Conservation (phyloP, 2,329 filamentous ascomycete species). For the Ceratocystis huliohia region DNA sequence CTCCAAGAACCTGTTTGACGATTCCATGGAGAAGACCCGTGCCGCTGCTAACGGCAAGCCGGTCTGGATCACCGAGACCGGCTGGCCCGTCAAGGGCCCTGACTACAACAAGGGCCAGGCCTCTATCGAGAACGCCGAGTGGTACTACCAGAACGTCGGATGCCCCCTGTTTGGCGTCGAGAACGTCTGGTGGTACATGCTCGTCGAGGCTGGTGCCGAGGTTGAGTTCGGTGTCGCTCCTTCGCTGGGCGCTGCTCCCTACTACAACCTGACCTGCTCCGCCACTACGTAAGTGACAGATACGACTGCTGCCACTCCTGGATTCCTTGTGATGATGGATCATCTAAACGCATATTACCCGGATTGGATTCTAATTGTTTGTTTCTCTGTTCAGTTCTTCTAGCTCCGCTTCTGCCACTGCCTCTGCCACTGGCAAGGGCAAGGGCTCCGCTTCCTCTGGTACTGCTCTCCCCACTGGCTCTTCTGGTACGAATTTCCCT, state of each 20-base stretch:
- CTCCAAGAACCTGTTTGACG: slow-evolving; percentile 54
- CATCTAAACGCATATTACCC: background rate
- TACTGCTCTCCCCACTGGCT: slow-evolving; percentile 11
- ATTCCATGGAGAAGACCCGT: slow-evolving; percentile 49
- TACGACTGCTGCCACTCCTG: slow-evolving; percentile 10
- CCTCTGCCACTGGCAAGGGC: background rate
- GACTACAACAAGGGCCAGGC: slow-evolving; percentile 50
- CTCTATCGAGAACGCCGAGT: slow-evolving; percentile 54
- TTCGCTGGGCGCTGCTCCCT: slow-evolving; percentile 40
- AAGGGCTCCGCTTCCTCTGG: slow-evolving; percentile 7
- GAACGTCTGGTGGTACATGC: slow-evolving; percentile 66
- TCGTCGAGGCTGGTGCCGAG: slow-evolving; percentile 51
- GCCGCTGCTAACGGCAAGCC: slow-evolving; percentile 50
- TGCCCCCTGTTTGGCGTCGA: slow-evolving; percentile 54
- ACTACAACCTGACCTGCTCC: slow-evolving; percentile 52
- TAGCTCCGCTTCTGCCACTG: background rate
- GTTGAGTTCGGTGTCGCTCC: slow-evolving; percentile 60
- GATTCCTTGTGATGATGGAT: background rate
- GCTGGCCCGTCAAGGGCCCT: slow-evolving; percentile 65
- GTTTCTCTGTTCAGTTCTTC: slow-evolving; percentile 10
- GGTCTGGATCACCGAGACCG: slow-evolving; percentile 81
- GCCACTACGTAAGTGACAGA: slow-evolving; percentile 24
- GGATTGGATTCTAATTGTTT: slow-evolving; percentile 8
- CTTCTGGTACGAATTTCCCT: slow-evolving; percentile 15
- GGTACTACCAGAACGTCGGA: slow-evolving; percentile 68